Conservation (phyloP, 495 filamentous ascomycete species). For the Xylaria nigripes region DNA sequence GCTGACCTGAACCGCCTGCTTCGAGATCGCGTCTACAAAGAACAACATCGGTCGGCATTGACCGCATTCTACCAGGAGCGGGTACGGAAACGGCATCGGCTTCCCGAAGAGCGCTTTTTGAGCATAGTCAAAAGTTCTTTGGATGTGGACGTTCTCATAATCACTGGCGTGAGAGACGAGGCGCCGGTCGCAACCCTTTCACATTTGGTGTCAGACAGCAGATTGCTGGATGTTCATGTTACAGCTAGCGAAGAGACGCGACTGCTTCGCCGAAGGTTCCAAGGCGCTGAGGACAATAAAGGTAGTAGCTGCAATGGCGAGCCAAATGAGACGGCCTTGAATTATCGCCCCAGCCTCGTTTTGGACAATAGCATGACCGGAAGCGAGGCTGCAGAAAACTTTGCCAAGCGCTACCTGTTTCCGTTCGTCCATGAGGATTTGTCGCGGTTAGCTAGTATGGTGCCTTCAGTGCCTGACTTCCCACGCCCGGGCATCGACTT, state of each 20-base stretch:
- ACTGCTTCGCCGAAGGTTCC: constrained; percentile 30
- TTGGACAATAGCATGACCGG: constrained; percentile 45
- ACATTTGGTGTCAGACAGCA: constrained; percentile 49
- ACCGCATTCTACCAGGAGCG: constrained; percentile 47
- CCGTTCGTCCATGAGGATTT: constrained; percentile 44
- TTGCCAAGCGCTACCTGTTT: constrained; percentile 42
- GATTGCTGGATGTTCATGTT: constrained; percentile 48
- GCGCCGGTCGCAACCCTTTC: constrained; percentile 48
- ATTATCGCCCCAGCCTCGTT: constrained; percentile 39
- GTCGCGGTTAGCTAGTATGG: constrained; percentile 45
- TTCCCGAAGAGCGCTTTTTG: constrained; percentile 51
- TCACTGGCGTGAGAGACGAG: constrained; percentile 61
- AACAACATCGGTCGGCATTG: constrained; percentile 49
- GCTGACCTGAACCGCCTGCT: constrained; percentile 44
- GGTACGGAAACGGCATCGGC: constrained; percentile 35
- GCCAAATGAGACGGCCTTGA: constrained; percentile 24
- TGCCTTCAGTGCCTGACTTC: constrained; percentile 43
- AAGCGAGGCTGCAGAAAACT: constrained; percentile 30
- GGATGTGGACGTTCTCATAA: constrained; percentile 50
- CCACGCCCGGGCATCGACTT: constrained; percentile 47
- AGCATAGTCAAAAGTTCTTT: constrained; percentile 35
- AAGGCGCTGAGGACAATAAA: constrained; percentile 5
- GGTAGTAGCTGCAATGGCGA: constrained; percentile 22
- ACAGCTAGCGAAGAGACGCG: constrained; percentile 39
- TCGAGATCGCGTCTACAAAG: constrained; percentile 51